Evolutionary conservation across 208 protist species (phyloP).

Genomic region (Ichthyophonus hoferi): DNA sequence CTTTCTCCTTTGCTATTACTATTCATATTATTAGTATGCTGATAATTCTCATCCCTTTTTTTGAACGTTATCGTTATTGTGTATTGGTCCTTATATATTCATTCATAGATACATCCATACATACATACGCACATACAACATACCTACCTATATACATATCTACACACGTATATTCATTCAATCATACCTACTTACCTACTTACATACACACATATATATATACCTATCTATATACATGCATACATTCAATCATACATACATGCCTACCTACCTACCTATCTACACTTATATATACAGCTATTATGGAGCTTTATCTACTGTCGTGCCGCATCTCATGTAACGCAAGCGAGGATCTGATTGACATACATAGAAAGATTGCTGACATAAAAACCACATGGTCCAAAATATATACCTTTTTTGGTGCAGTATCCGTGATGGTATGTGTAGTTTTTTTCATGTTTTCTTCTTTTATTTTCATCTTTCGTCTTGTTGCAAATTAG

Average conservation of each 20-base stretch:
- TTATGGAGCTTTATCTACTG: neutral
- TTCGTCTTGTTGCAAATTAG: neutral
- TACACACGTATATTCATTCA: neutral
- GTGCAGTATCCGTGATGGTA: neutral
- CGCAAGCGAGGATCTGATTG: neutral
- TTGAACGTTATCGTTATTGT: too few relatives aligned
- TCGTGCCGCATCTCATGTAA: neutral
- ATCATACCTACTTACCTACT: neutral
- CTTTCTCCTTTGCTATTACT: too few relatives aligned
- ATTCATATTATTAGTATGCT: too few relatives aligned
- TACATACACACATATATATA: neutral
- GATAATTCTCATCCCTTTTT: too few relatives aligned
- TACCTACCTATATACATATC: neutral
- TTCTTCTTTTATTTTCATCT: neutral
- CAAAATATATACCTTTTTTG: neutral
- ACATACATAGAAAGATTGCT: neutral
- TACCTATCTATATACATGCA: neutral
- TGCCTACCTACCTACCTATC: too few relatives aligned
- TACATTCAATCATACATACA: neutral
- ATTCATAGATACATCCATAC: neutral
- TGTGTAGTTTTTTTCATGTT: neutral
- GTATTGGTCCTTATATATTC: too few relatives aligned
- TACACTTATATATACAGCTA: neutral
- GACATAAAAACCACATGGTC: neutral
- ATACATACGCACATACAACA: neutral